phyloP scores from a whole-genome alignment of 352 stramenopile genomes.

The Thalassiosira exigua region DNA sequence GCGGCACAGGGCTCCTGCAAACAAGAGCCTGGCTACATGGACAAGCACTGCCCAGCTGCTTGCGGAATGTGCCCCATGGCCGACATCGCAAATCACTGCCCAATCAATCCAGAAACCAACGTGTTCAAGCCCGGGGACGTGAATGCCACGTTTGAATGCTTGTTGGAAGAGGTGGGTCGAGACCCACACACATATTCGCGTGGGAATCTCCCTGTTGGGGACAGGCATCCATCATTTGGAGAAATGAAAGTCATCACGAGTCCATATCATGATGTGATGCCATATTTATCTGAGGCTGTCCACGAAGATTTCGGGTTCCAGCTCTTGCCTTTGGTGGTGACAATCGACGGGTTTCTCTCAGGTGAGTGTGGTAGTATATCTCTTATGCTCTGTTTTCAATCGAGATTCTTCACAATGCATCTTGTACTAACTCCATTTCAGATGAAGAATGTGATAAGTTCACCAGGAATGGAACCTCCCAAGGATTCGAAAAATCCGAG shows the following conservation, averaged over 20 bases:
- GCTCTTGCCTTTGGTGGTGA: conserved; percentile 72
- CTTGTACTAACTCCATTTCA: no score
- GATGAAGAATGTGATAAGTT: conserved; percentile 75
- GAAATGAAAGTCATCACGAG: conserved; percentile 44
- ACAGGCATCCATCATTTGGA: conserved; percentile 29
- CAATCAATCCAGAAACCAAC: conserved; percentile 46
- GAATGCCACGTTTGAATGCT: conserved; percentile 70
- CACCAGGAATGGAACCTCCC: conserved; percentile 48
- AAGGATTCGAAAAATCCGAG: conserved; percentile 59
- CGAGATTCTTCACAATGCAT: no score
- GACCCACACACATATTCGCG: conserved; percentile 23
- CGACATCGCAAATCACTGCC: conserved; percentile 60
- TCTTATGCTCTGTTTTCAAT: no score
- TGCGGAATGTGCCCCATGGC: conserved; percentile 59
- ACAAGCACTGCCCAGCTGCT: conserved; percentile 50
- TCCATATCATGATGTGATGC: conserved; percentile 37
- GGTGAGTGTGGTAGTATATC: no score
- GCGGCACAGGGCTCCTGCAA: conserved; percentile 49
- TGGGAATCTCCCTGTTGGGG: conserved; percentile 31
- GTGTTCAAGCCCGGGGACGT: conserved; percentile 60
- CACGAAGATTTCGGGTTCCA: conserved; percentile 28
- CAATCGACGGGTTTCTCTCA: conserved; percentile 79
- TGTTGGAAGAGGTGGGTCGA: conserved; percentile 41
- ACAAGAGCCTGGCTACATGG: conserved; percentile 36
- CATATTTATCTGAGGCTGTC: conserved; percentile 27